Evolutionary conservation across 306 rosid genomes (phyloP).

Genomic region (Heteromeles arbutifolia): DNA sequence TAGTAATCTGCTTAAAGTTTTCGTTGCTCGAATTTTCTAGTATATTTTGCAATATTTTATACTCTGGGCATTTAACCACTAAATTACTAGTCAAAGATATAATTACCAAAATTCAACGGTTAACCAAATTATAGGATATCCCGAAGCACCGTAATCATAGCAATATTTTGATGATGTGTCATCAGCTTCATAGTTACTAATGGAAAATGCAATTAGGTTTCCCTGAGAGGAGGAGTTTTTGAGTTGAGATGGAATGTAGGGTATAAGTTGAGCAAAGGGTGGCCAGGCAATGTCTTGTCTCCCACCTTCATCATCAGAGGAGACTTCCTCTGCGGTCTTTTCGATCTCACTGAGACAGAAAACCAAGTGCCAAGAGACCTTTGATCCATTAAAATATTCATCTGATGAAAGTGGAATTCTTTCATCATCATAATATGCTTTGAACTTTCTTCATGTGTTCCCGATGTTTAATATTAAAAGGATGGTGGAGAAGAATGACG

Average conservation of each 20-base stretch:
- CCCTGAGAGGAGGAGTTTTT: constrained; percentile 26
- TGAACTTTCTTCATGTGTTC: constrained; percentile 8
- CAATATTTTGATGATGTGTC: constrained; percentile 12
- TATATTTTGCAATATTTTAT: too few relatives aligned
- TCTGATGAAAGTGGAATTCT: constrained; percentile 20
- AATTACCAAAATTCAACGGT: too few relatives aligned
- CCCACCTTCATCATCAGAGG: constrained; percentile 44
- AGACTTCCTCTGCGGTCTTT: constrained; percentile 30
- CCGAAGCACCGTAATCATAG: not conserved
- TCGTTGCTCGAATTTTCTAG: not conserved
- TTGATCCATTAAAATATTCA: constrained; percentile 29
- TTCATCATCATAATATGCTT: constrained; percentile 23
- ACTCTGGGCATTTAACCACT: too few relatives aligned
- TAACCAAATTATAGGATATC: too few relatives aligned
- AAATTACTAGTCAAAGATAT: too few relatives aligned
- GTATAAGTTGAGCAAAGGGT: constrained; percentile 41
- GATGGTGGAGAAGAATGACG: constrained; percentile 4
- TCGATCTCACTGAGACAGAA: constrained; percentile 35
- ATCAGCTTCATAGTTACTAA: constrained; percentile 7
- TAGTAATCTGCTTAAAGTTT: too few relatives aligned
- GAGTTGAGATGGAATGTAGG: constrained; percentile 42
- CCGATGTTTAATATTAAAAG: not conserved
- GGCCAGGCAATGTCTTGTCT: constrained; percentile 42
- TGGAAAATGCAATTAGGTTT: constrained; percentile 23
- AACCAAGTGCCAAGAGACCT: constrained; percentile 40